Percentiles rank a stretch among this genome's conserved stretches.
Evolutionary conservation across 1,284 basidiomycete species (phyloP).

Genomic region (Ceratobasidium sp.): DNA sequence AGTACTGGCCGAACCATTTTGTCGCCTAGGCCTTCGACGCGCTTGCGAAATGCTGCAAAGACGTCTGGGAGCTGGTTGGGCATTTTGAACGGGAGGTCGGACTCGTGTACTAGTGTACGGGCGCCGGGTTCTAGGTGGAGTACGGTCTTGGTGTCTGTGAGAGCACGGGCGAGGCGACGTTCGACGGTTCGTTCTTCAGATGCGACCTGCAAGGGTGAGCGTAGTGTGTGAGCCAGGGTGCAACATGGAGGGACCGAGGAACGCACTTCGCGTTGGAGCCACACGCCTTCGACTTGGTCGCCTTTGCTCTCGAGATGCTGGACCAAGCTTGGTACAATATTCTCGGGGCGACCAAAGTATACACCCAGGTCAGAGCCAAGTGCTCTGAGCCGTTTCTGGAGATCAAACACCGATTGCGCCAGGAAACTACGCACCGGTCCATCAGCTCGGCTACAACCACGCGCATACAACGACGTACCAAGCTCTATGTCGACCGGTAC

Average conservation of each 20-base stretch:
- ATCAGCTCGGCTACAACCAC: not conserved
- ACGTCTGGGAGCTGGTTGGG: slow-evolving; percentile 59
- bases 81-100: slow-evolving; percentile 57
- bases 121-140: slow-evolving; percentile 25
- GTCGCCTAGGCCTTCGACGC: slow-evolving; percentile 57
- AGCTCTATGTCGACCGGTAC: slow-evolving; percentile 60
- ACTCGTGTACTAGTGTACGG: slow-evolving; percentile 33
- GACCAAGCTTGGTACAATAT: slow-evolving; percentile 58
- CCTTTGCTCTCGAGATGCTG: slow-evolving; percentile 56
- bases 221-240: not conserved
- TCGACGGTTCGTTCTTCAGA: slow-evolving; percentile 30
- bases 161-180: slow-evolving; percentile 19
- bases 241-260: not conserved
- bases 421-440: slow-evolving; percentile 1
- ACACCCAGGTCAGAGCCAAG: slow-evolving; percentile 63
- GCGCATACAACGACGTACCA: slow-evolving; percentile 57
- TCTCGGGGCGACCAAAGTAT: slow-evolving; percentile 62
- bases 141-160: not conserved
- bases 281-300: slow-evolving; percentile 60
- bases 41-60: slow-evolving; percentile 62
- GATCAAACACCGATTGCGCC: slow-evolving; percentile 57
- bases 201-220: not conserved
- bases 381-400: slow-evolving; percentile 58
- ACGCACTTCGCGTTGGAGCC: slow-evolving; percentile 51
- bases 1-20: slow-evolving; percentile 52